phyloP scores from a whole-genome alignment of 768 basidiomycete species.

The Trametes maxima region DNA sequence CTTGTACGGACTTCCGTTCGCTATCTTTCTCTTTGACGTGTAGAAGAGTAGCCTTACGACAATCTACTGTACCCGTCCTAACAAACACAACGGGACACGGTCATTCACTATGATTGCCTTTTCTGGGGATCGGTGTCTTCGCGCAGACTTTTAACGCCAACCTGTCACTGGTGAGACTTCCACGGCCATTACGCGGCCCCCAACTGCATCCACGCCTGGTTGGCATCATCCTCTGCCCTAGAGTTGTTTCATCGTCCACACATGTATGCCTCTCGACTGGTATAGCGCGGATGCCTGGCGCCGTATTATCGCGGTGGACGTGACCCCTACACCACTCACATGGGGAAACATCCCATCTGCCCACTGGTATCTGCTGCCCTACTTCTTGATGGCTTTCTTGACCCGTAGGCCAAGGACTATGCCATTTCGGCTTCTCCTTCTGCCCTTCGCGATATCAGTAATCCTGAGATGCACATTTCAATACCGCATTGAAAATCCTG shows the following conservation, averaged over 20 bases:
- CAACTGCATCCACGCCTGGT: background rate
- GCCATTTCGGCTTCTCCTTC: slow-evolving; percentile 57
- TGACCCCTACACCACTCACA: slow-evolving; percentile 1
- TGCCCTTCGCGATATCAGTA: slow-evolving; percentile 55
- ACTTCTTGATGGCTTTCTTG: slow-evolving; percentile 70
- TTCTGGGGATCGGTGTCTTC: background rate
- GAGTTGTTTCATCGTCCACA: too few species aligned
- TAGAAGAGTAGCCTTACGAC: too few species aligned
- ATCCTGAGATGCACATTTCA: slow-evolving; percentile 52
- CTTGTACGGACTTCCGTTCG: background rate
- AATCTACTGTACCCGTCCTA: background rate
- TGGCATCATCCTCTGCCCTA: too few species aligned
- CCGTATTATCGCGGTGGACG: background rate
- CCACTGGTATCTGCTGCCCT: slow-evolving; percentile 40
- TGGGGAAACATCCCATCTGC: background rate
- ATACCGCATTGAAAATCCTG: slow-evolving; percentile 55
- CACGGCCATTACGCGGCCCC: too few species aligned
- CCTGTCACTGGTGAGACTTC: too few species aligned
- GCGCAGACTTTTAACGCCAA: too few species aligned
- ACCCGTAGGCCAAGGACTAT: slow-evolving; percentile 67
- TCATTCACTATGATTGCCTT: slow-evolving; percentile 1
- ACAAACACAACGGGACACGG: background rate
- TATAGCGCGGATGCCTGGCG: too few species aligned
- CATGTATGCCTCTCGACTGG: too few species aligned
- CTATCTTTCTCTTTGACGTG: background rate